phyloP scores from a whole-genome alignment of 345 rosid genomes.

The Lagerstroemia speciosa region DNA sequence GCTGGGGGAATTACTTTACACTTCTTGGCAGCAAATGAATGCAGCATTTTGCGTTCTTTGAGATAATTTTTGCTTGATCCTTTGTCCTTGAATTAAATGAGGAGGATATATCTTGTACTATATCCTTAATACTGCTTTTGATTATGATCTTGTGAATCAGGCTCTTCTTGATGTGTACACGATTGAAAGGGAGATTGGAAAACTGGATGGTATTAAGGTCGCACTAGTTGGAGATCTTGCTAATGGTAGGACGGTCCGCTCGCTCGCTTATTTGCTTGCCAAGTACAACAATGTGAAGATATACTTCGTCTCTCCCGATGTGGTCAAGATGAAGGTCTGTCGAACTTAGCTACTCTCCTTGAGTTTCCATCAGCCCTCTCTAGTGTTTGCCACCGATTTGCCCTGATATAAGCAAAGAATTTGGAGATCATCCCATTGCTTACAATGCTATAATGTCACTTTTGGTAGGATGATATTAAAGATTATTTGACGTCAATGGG shows the following conservation, averaged over 20 bases:
- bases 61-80: not conserved
- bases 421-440: not conserved
- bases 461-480: slow-evolving; percentile 79
- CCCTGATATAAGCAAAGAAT: not conserved
- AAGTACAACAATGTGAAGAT: slow-evolving; percentile 75
- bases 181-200: slow-evolving; percentile 77
- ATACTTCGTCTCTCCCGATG: slow-evolving; percentile 77
- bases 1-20: not conserved
- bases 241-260: slow-evolving; percentile 89
- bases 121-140: not conserved
- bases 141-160: slow-evolving; percentile 20
- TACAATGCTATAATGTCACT: not conserved
- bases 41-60: not conserved
- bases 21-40: not conserved
- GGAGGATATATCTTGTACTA: not conserved
- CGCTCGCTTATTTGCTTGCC: slow-evolving; percentile 88
- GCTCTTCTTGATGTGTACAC: slow-evolving; percentile 92
- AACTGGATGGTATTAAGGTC: slow-evolving; percentile 76
- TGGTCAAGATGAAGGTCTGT: slow-evolving; percentile 92
- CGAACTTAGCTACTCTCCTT: not conserved
- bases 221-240: slow-evolving; percentile 98
- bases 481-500: slow-evolving; percentile 59
- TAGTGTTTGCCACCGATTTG: not conserved
- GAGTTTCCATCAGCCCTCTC: not conserved
- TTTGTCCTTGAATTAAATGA: not conserved